Evolutionary conservation across 2,329 filamentous ascomycete species (phyloP).

Genomic region (Aspergillus hiratsukae): DNA sequence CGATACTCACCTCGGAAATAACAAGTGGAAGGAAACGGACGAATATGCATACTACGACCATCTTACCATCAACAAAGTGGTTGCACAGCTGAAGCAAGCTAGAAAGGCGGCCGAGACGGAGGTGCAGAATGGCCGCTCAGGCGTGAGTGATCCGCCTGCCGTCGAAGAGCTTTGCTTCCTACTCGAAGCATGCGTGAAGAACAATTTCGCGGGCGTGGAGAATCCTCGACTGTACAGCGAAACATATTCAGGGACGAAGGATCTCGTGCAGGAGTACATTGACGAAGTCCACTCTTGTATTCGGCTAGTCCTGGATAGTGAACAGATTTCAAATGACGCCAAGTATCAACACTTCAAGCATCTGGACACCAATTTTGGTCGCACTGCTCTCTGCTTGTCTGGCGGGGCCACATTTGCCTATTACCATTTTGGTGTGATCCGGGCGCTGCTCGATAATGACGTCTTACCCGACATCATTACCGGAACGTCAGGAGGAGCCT

Average conservation of each 20-base stretch:
- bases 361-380: slow-evolving; percentile 82
- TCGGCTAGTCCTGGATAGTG: slow-evolving; percentile 63
- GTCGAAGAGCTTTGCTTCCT: slow-evolving; percentile 73
- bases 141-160: slow-evolving; percentile 42
- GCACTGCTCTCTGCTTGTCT: slow-evolving; percentile 87
- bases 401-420: slow-evolving; percentile 94
- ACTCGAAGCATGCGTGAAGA: slow-evolving; percentile 89
- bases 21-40: slow-evolving; percentile 46
- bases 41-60: slow-evolving; percentile 79
- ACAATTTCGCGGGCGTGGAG: slow-evolving; percentile 93
- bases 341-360: slow-evolving; percentile 84
- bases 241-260: slow-evolving; percentile 97
- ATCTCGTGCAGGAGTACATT: slow-evolving; percentile 82
- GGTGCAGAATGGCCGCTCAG: slow-evolving; percentile 22
- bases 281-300: slow-evolving; percentile 63
- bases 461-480: slow-evolving; percentile 91
- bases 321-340: slow-evolving; percentile 63
- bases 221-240: slow-evolving; percentile 94
- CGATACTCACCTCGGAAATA: slow-evolving; percentile 74
- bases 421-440: slow-evolving; percentile 91
- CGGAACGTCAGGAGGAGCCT: slow-evolving; percentile 87
- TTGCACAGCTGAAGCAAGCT: slow-evolving; percentile 61
- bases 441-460: slow-evolving; percentile 79
- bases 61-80: slow-evolving; percentile 72
- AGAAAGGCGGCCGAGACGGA: slow-evolving; percentile 39